phyloP scores from a whole-genome alignment of 441 rosid species.

The Gossypium aridum region DNA sequence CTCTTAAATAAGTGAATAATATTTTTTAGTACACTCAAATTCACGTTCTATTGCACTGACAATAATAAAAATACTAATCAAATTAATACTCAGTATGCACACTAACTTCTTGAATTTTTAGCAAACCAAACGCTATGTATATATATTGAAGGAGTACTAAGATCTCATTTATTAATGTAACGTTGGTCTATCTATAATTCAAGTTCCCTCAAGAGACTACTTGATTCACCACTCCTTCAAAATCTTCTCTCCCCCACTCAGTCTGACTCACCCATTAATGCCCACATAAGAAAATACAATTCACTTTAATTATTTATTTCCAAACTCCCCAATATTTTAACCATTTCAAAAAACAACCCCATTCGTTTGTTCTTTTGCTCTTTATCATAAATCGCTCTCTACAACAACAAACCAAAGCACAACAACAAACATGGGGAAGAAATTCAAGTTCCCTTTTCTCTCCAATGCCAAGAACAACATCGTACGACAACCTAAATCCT shows the following conservation, averaged over 20 bases:
- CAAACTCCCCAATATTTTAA: neutral
- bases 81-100: too few relatives aligned
- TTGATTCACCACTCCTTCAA: neutral
- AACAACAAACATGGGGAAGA: slow-evolving; percentile 12
- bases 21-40: fast-evolving
- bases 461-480: slow-evolving; percentile 12
- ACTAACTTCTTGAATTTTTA: too few relatives aligned
- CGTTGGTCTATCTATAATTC: neutral
- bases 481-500: slow-evolving; percentile 16
- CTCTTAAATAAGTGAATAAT: too few relatives aligned
- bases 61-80: too few relatives aligned
- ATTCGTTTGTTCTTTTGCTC: neutral
- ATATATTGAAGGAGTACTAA: too few relatives aligned
- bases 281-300: neutral
- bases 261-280: slow-evolving; percentile 12
- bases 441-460: slow-evolving; percentile 50
- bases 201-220: neutral
- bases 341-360: neutral
- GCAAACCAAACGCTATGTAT: too few relatives aligned
- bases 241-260: neutral
- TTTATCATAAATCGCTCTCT: neutral
- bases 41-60: fast-evolving
- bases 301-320: neutral
- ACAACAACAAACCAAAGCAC: neutral
- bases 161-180: neutral